Evolutionary conservation across 208 protist genomes (phyloP).

Genomic region (Trypanosoma boissoni): DNA sequence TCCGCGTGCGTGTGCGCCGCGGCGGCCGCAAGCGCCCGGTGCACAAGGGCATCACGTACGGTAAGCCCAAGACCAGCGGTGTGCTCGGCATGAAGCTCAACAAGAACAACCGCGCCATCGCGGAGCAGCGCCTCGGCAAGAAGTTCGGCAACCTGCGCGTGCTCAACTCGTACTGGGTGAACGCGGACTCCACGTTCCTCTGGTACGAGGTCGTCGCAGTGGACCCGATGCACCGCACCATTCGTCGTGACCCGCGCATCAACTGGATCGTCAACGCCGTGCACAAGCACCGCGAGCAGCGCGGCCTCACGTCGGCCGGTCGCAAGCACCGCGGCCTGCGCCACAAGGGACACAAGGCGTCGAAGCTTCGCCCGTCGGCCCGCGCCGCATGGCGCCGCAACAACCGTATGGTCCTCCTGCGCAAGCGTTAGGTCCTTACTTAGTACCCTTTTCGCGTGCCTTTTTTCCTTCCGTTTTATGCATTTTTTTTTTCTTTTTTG

Average conservation of each 20-base stretch:
- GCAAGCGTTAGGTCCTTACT: constrained; percentile 68
- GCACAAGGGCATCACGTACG: constrained; percentile 97
- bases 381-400: constrained; percentile 97
- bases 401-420: constrained; percentile 96
- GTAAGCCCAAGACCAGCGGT: constrained; percentile 98
- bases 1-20: constrained; percentile 98
- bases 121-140: constrained; percentile 98
- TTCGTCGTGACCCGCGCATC: constrained; percentile 98
- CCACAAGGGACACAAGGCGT: constrained; percentile 94
- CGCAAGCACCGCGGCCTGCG: constrained; percentile 95
- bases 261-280: constrained; percentile 99
- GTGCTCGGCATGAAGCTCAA: constrained; percentile 97
- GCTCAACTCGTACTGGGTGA: constrained; percentile 99
- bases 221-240: constrained; percentile 97
- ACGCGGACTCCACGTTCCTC: constrained; percentile 96
- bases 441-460: neutral
- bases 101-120: constrained; percentile 94
- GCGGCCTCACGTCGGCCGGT: constrained; percentile 98
- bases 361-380: constrained; percentile 95
- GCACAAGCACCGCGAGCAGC: constrained; percentile 97
- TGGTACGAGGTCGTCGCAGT: constrained; percentile 99
- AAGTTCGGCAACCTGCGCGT: constrained; percentile 96
- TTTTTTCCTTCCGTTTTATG: constrained; percentile 13
- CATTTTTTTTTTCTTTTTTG: neutral
- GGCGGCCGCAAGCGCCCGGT: constrained; percentile 98